Evolutionary conservation across 1,139 yeast genomes (phyloP).

Genomic region (Insectozyma bohioensis): DNA sequence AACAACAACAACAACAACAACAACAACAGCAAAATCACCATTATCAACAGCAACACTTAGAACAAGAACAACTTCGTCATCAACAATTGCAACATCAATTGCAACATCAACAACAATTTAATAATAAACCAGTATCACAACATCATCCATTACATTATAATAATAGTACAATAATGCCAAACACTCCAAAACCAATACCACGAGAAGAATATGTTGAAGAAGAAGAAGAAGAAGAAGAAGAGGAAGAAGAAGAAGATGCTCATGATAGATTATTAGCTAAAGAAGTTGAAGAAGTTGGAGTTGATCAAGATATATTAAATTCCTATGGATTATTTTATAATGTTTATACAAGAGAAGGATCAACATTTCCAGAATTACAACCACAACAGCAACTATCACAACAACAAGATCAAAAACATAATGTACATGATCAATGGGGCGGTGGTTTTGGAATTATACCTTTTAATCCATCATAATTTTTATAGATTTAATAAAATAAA

Average conservation of each 20-base stretch:
- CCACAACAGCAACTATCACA: slow-evolving; percentile 10
- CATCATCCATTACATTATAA: slow-evolving; percentile 40
- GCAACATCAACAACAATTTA: slow-evolving; percentile 6
- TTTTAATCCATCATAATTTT: slow-evolving; percentile 33
- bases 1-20: slow-evolving; percentile 10
- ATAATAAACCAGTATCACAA: slow-evolving; percentile 41
- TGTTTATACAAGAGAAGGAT: slow-evolving; percentile 35
- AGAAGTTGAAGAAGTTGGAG: slow-evolving; percentile 26
- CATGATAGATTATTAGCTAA: slow-evolving; percentile 15
- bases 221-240: slow-evolving; percentile 9
- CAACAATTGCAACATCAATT: slow-evolving; percentile 37
- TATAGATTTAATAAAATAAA: not conserved
- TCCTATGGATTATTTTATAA: slow-evolving; percentile 39
- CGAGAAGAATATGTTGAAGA: no score
- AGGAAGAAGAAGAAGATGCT: slow-evolving; percentile 12
- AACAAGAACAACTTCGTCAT: slow-evolving; percentile 5
- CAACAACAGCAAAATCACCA: slow-evolving; percentile 14
- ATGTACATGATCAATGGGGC: slow-evolving; percentile 20
- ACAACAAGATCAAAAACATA: slow-evolving; percentile 7
- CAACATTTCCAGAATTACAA: slow-evolving; percentile 26
- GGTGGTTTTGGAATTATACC: slow-evolving; percentile 35
- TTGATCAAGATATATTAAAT: slow-evolving; percentile 32
- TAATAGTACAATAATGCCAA: slow-evolving; percentile 7
- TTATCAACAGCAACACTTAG: slow-evolving; percentile 1
- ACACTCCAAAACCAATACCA: slow-evolving; percentile 6